phyloP scores from a whole-genome alignment of 179 eudicot species.

The Carnegiea gigantea region DNA sequence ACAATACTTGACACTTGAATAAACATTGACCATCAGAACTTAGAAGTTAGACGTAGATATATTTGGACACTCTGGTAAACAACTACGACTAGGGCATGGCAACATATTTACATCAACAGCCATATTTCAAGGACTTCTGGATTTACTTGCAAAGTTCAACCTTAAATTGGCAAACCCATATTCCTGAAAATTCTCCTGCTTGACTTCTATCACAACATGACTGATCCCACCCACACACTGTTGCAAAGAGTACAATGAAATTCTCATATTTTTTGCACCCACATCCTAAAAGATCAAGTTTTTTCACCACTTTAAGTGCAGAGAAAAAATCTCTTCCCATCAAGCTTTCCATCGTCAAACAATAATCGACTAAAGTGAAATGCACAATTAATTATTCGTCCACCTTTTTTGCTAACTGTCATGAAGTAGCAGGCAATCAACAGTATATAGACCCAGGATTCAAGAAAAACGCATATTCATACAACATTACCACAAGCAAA shows the following conservation, averaged over 20 bases:
- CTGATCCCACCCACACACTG: not conserved
- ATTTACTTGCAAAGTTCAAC: not conserved
- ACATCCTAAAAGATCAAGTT: not conserved
- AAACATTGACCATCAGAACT: too few relatives aligned
- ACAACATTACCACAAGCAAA: constrained; percentile 54
- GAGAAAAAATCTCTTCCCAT: not conserved
- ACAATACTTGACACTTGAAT: too few relatives aligned
- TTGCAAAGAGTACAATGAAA: not conserved
- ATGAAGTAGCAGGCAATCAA: not conserved
- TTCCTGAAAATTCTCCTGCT: not conserved
- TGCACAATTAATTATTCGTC: not conserved
- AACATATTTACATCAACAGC: not conserved
- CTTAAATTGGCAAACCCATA: not conserved
- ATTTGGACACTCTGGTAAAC: not conserved
- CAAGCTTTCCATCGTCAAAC: not conserved
- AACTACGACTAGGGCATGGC: not conserved
- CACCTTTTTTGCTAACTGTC: not conserved
- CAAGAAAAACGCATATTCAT: not conserved
- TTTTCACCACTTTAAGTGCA: not conserved
- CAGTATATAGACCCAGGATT: not conserved
- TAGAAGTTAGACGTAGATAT: too few relatives aligned
- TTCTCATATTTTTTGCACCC: not conserved
- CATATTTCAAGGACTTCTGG: not conserved
- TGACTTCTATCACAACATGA: not conserved
- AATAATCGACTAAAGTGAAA: not conserved